These are phyloP conservation scores for Penicillium sclerotigenum DNA, from an alignment of 2,329 filamentous ascomycete genomes.

Conservation along the genomic window DNA sequence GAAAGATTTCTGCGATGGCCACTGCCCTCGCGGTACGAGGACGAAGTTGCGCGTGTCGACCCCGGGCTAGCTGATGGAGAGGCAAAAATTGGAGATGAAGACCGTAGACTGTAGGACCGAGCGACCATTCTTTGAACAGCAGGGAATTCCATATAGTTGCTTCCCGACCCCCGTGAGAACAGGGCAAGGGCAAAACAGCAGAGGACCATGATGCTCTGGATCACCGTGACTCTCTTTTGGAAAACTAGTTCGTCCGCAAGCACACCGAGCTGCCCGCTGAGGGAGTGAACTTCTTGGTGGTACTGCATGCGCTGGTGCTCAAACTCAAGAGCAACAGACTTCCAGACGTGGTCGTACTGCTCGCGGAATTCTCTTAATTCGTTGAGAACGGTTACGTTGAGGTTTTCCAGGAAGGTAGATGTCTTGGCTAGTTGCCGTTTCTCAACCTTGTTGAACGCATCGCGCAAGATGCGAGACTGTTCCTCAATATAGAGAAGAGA, in stretches of 20 bases:
- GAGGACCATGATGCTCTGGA: slow-evolving; percentile 82
- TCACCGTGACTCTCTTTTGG: slow-evolving; percentile 86
- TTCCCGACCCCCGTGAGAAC: slow-evolving; percentile 55
- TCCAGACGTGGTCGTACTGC: slow-evolving; percentile 96
- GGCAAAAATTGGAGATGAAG: slow-evolving; percentile 35
- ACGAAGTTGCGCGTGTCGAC: slow-evolving; percentile 32
- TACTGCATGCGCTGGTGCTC: slow-evolving; percentile 84
- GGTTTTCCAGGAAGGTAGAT: slow-evolving; percentile 70
- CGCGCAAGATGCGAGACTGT: slow-evolving; percentile 83
- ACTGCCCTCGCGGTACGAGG: slow-evolving; percentile 27
- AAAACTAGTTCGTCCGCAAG: slow-evolving; percentile 87
- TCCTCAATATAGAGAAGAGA: slow-evolving; percentile 96
- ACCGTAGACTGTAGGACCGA: slow-evolving; percentile 44
- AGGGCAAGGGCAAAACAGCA: slow-evolving; percentile 84
- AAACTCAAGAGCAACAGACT: slow-evolving; percentile 87
- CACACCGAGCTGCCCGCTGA: slow-evolving; percentile 75
- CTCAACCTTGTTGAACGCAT: slow-evolving; percentile 82
- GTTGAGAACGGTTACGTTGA: slow-evolving; percentile 83
- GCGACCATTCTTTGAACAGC: slow-evolving; percentile 48
- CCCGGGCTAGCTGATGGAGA: slow-evolving; percentile 39
- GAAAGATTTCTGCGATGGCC: slow-evolving; percentile 34
- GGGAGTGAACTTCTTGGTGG: slow-evolving; percentile 75
- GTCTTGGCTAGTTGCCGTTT: slow-evolving; percentile 84
- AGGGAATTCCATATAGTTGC: slow-evolving; percentile 46
- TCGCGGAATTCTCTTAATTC: slow-evolving; percentile 75